Conservation (phyloP, 192 early-diverging fungal species). For the Mortierella hygrophila region DNA sequence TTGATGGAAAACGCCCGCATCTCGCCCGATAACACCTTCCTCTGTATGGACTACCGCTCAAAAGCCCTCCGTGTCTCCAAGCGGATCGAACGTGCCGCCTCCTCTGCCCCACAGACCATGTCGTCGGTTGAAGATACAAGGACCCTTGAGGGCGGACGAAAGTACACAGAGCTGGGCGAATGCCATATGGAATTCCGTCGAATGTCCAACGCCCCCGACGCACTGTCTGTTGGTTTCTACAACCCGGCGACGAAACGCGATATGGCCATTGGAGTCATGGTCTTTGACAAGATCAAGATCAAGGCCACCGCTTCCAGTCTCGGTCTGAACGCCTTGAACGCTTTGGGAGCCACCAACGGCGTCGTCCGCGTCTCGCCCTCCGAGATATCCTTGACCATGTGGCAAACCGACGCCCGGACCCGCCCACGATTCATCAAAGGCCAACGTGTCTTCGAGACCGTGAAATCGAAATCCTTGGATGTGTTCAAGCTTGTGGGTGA, state of each 20-base stretch:
- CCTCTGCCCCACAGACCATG: not conserved
- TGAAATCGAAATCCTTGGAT: conserved; percentile 41
- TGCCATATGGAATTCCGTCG: conserved; percentile 47
- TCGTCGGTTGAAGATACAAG: not conserved
- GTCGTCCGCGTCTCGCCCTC: conserved; percentile 24
- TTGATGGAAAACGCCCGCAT: conserved; percentile 32
- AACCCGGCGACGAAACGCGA: conserved; percentile 48
- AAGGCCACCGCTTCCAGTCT: conserved; percentile 25
- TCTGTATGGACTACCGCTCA: conserved; percentile 46
- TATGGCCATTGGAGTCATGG: conserved; percentile 29
- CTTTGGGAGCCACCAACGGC: conserved; percentile 22
- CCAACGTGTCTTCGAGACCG: conserved; percentile 21
- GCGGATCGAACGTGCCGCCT: not conserved
- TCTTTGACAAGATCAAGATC: conserved; percentile 26
- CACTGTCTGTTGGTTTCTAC: conserved; percentile 39
- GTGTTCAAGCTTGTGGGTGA: conserved; percentile 36
- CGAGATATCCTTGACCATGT: conserved; percentile 31
- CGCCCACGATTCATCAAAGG: conserved; percentile 17
- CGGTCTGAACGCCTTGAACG: conserved; percentile 10
- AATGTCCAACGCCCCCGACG: conserved; percentile 43
- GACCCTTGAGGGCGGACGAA: conserved; percentile 23
- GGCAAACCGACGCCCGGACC: conserved; percentile 42
- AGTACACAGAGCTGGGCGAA: conserved; percentile 31
- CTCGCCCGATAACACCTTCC: conserved; percentile 43
- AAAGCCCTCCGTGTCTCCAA: conserved; percentile 28